Conservation (phyloP, 345 rosid species). For the Melaleuca alternifolia region DNA sequence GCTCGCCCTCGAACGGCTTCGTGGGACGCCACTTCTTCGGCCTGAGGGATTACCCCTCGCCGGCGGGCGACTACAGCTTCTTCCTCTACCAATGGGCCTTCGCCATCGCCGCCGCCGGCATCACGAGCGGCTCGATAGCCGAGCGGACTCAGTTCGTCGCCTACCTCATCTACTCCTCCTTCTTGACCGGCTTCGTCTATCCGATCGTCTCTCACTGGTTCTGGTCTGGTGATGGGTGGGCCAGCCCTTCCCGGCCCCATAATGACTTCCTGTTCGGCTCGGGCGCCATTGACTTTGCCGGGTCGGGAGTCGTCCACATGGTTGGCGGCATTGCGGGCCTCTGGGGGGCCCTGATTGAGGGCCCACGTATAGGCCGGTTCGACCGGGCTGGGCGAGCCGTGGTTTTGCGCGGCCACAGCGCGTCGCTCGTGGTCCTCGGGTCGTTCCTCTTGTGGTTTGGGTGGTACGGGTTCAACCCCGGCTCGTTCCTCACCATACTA, state of each 20-base stretch:
- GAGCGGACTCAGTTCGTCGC: slow-evolving; percentile 68
- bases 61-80: slow-evolving; percentile 28
- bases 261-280: slow-evolving; percentile 29
- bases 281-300: slow-evolving; percentile 30
- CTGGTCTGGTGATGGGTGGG: slow-evolving; percentile 66
- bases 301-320: slow-evolving; percentile 39
- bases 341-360: slow-evolving; percentile 37
- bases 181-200: slow-evolving; percentile 55
- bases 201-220: slow-evolving; percentile 58
- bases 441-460: slow-evolving; percentile 27
- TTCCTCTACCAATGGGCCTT: slow-evolving; percentile 64
- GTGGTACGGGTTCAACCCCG: slow-evolving; percentile 37
- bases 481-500: slow-evolving; percentile 16
- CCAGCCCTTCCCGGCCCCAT: slow-evolving; percentile 24
- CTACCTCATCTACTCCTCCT: slow-evolving; percentile 50
- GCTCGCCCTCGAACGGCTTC: slow-evolving; percentile 9
- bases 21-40: slow-evolving; percentile 12
- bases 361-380: slow-evolving; percentile 27
- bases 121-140: slow-evolving; percentile 68
- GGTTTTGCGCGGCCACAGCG: slow-evolving; percentile 22
- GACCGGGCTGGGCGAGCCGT: slow-evolving; percentile 14
- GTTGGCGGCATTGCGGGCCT: slow-evolving; percentile 36
- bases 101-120: slow-evolving; percentile 47
- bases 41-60: slow-evolving; percentile 6
- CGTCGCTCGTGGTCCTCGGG: slow-evolving; percentile 26